Evolutionary conservation across 768 basidiomycete species (phyloP), one percentile per base, ranked within the genome.

Genomic region (Xerocomellus amylosporus): DNA sequence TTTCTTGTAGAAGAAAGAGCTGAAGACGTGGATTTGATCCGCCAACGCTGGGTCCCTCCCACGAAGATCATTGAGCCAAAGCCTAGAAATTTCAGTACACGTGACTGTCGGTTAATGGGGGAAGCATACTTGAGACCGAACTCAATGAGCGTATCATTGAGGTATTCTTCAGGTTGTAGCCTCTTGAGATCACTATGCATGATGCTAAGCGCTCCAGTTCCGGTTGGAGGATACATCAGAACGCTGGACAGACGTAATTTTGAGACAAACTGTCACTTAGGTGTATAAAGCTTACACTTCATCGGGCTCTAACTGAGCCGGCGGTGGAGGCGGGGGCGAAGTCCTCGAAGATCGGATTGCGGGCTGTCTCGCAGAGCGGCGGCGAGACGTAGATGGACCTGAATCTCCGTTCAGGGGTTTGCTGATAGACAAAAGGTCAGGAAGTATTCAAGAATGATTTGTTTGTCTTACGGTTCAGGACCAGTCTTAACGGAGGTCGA

Each of bases 1-100:
- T 71, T 97, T 96, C 76, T 95, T 92, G 77, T 95, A 98, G 72
- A 99, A 98, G 74, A 98, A 99, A 0, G 95, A 95, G 69, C 87
- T 98, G 76, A 98, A 98, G 5, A 98, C 81, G 64, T 98, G 87
- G 1, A 95, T 78, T 60, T 90, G 80, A 3, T 85, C 79, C 2
- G 84, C 89, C 5, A 90, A 72, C 15, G 77, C 77, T 2, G 87
- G 85, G 56, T 87, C 66, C 34, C 64, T 72, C 36, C 68, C 72
- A 57, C 82, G 79, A 24, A 90, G 70, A 8, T 80, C 77, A 46
- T 74, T 78, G 10, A 87, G 76, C 87, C 90, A 91, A 14, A 85
- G 74, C 67, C 93, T 95, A 52, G 8, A 24, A 24, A 19, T 51
- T 33, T 64, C 48, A 62, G 46, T 24, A 55, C 17, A 19, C 26